phyloP scores from a whole-genome alignment of 2,329 filamentous ascomycete genomes.

The Fusarium euwallaceae region DNA sequence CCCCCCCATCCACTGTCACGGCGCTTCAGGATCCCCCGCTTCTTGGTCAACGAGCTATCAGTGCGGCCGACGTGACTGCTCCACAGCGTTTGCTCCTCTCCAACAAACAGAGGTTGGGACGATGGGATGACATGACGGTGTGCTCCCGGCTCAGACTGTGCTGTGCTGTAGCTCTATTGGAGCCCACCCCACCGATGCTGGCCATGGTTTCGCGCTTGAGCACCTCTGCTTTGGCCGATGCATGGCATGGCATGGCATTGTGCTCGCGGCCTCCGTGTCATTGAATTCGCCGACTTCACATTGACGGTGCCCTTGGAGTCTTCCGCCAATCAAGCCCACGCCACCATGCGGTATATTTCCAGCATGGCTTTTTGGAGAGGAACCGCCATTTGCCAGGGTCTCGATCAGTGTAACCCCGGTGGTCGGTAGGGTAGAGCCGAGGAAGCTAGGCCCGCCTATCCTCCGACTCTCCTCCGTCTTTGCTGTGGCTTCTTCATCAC shows the following conservation, averaged over 20 bases:
- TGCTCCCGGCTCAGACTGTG: constrained; percentile 21
- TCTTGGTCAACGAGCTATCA: constrained; percentile 36
- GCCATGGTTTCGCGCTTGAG: constrained; percentile 41
- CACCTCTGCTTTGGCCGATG: constrained; percentile 17
- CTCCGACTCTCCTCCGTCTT: constrained; percentile 25
- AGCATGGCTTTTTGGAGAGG: constrained; percentile 28
- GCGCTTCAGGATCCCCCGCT: constrained; percentile 40
- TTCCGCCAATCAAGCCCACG: constrained; percentile 40
- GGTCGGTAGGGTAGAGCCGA: constrained; percentile 42
- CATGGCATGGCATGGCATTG: not conserved
- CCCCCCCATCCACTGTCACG: constrained; percentile 28
- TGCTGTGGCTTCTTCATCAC: constrained; percentile 22
- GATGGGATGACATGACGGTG: constrained; percentile 39
- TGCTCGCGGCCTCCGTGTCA: constrained; percentile 28
- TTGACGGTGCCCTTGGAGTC: constrained; percentile 26
- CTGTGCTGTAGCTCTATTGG: constrained; percentile 23
- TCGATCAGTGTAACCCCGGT: constrained; percentile 43
- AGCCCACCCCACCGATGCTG: constrained; percentile 32
- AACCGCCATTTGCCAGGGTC: constrained; percentile 34
- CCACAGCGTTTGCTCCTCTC: constrained; percentile 36
- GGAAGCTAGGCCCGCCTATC: constrained; percentile 46
- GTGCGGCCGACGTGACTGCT: constrained; percentile 31
- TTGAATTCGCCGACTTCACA: constrained; percentile 34
- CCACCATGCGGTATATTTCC: constrained; percentile 42
- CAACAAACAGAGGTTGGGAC: constrained; percentile 12